Percentiles rank a stretch among this genome's conserved stretches.
Conservation (phyloP, 257 asterid species). For the Sherardia arvensis region DNA sequence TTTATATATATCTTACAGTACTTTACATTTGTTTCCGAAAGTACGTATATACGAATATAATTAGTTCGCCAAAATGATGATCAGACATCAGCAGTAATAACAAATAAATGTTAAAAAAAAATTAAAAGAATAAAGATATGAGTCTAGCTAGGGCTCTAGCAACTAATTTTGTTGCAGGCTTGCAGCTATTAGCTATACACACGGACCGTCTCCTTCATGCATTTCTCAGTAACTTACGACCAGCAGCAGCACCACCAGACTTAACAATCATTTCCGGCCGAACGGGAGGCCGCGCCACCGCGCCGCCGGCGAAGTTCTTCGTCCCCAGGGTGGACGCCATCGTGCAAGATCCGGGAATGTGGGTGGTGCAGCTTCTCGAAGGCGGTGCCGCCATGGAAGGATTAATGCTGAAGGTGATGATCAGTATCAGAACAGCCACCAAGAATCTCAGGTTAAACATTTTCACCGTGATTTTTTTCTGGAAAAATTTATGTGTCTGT, state of each 20-base stretch:
- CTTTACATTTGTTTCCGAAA: background rate
- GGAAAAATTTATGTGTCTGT: background rate
- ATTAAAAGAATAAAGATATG: background rate
- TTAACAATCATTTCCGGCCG: conserved; percentile 19
- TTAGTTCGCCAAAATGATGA: background rate
- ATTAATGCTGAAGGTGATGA: background rate
- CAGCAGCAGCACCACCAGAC: conserved; percentile 27
- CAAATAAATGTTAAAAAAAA: background rate
- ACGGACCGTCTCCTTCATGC: background rate
- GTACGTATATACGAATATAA: background rate
- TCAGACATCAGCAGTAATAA: background rate
- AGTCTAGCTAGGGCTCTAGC: background rate
- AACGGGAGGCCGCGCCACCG: conserved; percentile 13
- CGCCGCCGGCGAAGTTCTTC: conserved; percentile 29
- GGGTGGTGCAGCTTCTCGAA: conserved; percentile 17
- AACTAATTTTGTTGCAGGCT: conserved; percentile 1
- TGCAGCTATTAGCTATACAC: no score
- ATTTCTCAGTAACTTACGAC: conserved; percentile 3
- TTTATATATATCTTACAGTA: background rate
- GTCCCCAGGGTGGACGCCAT: conserved; percentile 23
- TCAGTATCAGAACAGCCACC: background rate
- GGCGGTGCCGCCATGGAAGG: background rate
- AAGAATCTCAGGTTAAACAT: background rate
- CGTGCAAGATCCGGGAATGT: conserved; percentile 25
- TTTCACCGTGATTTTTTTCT: background rate